Base-by-base conservation (phyloP, 495 filamentous ascomycete species). In the Penicillium cataractarum region DNA sequence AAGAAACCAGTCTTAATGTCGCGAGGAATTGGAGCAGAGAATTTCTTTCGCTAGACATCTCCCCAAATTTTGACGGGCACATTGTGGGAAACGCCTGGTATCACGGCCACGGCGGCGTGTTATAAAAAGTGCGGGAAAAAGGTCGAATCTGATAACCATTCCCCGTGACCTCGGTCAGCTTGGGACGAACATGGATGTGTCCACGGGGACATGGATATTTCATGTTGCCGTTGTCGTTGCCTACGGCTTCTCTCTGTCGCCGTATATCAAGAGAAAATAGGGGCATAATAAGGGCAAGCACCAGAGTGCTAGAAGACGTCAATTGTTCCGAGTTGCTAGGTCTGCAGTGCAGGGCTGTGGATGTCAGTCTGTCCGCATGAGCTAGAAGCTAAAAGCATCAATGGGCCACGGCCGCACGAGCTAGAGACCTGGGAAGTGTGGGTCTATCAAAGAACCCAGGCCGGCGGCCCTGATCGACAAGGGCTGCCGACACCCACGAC, bases 141-240 rank as follows among this genome's bases (percentile, higher is more conserved):
- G 33, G 24, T 50, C 21, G 51, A 19, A 29, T 29, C 51, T 55
- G 59, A 61, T 55, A n/a, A 55, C 55, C 59, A 61, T 61, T 35
- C 6, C 21, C 19, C 49, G 26, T 15, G 24, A 46, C 24, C 17
- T n/a, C n/a, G n/a, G n/a, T n/a, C n/a, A n/a, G n/a, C n/a, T n/a
- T n/a, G n/a, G n/a, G n/a, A n/a, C n/a, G n/a, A n/a, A n/a, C n/a
- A n/a, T n/a, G n/a, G n/a, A n/a, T n/a, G n/a, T n/a, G n/a, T n/a
- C n/a, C n/a, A n/a, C n/a, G n/a, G n/a, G n/a, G n/a, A n/a, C n/a
- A n/a, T n/a, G n/a, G n/a, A n/a, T n/a, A n/a, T n/a, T n/a, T n/a
- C n/a, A n/a, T n/a, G n/a, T n/a, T n/a, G n/a, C n/a, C n/a, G n/a
- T n/a, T n/a, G n/a, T n/a, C n/a, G n/a, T n/a, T n/a, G n/a, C n/a